Evolutionary conservation across 495 filamentous ascomycete genomes (phyloP).

Genomic region (Hypoxylon trugodes): DNA sequence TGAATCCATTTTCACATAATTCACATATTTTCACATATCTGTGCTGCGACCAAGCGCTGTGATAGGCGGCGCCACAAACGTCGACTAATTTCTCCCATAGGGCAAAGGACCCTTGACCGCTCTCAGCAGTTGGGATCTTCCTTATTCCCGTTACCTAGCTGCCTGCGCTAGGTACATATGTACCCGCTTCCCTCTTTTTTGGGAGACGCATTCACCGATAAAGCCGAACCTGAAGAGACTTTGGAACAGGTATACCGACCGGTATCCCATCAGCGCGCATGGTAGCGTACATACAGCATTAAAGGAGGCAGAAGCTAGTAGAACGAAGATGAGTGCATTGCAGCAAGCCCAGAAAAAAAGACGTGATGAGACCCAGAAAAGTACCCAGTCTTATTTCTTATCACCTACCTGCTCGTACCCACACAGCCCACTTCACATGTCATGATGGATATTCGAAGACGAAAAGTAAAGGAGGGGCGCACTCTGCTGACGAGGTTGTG

Average conservation of each 20-base stretch:
- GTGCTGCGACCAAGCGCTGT: conserved; percentile 4
- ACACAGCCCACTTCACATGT: conserved; percentile 38
- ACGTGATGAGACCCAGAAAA: no score
- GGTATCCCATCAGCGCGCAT: no score
- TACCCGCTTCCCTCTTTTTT: no score
- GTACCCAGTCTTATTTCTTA: conserved; percentile 27
- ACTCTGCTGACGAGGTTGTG: neutral
- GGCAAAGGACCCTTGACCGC: conserved; percentile 28
- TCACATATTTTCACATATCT: conserved; percentile 5
- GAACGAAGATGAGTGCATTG: conserved; percentile 11
- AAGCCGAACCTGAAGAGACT: conserved; percentile 1
- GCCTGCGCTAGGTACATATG: no score
- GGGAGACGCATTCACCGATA: conserved; percentile 29
- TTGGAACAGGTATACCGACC: conserved; percentile 9
- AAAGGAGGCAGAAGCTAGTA: no score
- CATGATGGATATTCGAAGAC: conserved; percentile 23
- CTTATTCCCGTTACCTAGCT: neutral
- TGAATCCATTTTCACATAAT: neutral
- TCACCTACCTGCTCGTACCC: no score
- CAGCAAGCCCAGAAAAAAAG: no score
- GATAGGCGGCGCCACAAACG: conserved; percentile 37
- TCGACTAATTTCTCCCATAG: conserved; percentile 18
- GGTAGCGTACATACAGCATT: no score
- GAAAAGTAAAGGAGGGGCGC: conserved; percentile 7
- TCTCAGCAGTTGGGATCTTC: conserved; percentile 18